Percentiles rank a stretch among this genome's conserved stretches.
phyloP scores from a whole-genome alignment of 805 yeast species.

The Phaffomyces opuntiae region DNA sequence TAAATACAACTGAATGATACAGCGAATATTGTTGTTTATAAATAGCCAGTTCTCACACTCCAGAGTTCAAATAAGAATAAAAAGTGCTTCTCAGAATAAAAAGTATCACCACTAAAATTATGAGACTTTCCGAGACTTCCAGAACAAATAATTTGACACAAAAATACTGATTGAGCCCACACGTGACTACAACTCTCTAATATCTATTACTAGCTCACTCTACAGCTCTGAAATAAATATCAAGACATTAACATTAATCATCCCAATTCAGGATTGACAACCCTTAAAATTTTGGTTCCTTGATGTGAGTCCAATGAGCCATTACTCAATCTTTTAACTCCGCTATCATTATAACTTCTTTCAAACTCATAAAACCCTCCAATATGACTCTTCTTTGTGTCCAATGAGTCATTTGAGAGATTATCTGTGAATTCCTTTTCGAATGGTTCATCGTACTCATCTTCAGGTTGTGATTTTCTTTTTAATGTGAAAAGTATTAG shows the following conservation, averaged over 20 bases:
- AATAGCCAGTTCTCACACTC: neutral
- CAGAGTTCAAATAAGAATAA: too few relatives aligned
- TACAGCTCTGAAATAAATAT: too few relatives aligned
- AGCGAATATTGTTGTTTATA: neutral
- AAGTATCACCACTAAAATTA: too few relatives aligned
- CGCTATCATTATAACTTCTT: neutral
- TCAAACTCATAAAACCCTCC: neutral
- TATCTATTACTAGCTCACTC: too few relatives aligned
- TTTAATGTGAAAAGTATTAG: constrained; percentile 8
- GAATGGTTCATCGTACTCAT: constrained; percentile 14
- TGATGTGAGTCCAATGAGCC: neutral
- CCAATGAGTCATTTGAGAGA: too few relatives aligned
- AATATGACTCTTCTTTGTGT: neutral
- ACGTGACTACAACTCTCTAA: too few relatives aligned
- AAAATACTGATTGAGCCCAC: neutral
- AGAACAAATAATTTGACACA: neutral
- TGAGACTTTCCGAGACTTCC: neutral
- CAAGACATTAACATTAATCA: neutral
- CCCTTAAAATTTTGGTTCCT: constrained; percentile 36
- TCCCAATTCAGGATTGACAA: constrained; percentile 36
- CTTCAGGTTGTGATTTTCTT: constrained; percentile 11
- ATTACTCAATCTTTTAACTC: constrained; percentile 24
- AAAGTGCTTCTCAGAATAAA: neutral
- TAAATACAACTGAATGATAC: too few relatives aligned
- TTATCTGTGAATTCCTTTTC: constrained; percentile 40